A percentile compares a stretch with the other conserved stretches of the same genome.
These are phyloP conservation scores for Rhodotorula toruloides DNA, from an alignment of 768 basidiomycete species.

Conservation along the genomic window DNA sequence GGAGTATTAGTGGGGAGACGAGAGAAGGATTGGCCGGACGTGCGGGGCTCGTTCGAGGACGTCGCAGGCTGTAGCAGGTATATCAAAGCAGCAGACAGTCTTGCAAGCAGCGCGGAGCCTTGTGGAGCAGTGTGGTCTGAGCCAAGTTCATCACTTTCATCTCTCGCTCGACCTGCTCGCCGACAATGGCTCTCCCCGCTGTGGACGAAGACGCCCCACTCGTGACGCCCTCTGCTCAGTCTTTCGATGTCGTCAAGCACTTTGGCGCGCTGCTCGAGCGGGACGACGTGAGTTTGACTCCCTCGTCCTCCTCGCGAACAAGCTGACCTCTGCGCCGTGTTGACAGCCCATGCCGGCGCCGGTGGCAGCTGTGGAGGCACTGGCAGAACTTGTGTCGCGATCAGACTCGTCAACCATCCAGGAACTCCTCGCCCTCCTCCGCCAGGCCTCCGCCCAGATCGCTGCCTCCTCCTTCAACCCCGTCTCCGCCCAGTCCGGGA, in stretches of 20 bases:
- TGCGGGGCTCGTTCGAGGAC: too few species aligned
- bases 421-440: slow-evolving; percentile 78
- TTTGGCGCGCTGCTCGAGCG: slow-evolving; percentile 18
- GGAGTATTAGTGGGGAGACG: background rate
- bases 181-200: slow-evolving; percentile 1
- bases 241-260: slow-evolving; percentile 12
- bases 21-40: background rate
- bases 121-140: background rate
- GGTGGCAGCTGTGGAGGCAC: slow-evolving; percentile 40
- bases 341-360: slow-evolving; percentile 38
- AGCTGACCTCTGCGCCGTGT: background rate
- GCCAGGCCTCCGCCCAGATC: slow-evolving; percentile 64
- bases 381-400: slow-evolving; percentile 35
- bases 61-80: too few species aligned
- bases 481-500: slow-evolving; percentile 80
- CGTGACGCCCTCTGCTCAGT: background rate
- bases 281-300: slow-evolving; percentile 12
- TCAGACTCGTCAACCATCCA: slow-evolving; percentile 72
- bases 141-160: background rate
- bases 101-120: background rate
- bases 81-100: too few species aligned
- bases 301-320: background rate
- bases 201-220: background rate
- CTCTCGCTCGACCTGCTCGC: background rate
- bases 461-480: slow-evolving; percentile 64